Base-by-base conservation (phyloP, 2,329 filamentous ascomycete genomes). In the Epicoccum sorghinum region DNA sequence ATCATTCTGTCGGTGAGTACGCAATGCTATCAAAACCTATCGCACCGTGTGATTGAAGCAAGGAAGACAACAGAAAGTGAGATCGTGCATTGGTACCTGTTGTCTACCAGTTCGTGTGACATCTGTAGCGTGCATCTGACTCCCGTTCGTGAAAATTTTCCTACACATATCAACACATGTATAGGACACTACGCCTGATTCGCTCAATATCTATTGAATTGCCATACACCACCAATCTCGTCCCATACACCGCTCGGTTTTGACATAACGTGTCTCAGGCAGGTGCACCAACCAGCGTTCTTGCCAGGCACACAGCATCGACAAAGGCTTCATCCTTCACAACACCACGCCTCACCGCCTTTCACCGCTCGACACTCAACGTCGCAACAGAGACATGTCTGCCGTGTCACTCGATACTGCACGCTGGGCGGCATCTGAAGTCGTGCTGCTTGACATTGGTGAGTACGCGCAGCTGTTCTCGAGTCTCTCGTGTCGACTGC, bases 381-480 rank as follows among this genome's bases (percentile, higher is more conserved):
- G 64, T 56, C 38, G 60, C 47, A 55, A 57, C 47, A 57, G 54
- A 53, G 66, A 55, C 57, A 71, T 69, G 70, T 58, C 64, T 59
- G 53, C 48, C 60, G 65, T 62, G 32, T 56, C 64, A 30, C 55
- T 73, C 56, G 59, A 73, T 52, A 23, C 30, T 55, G 61, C 48
- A 55, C 68, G 70, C 56, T 74, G 71, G 70, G 58, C 45, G 41
- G 49, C 53, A 62, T 65, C 79, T 47, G 79, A 80, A 66, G 78
- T 80, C 32, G 76, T 84, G 64, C 71, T 86, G 65, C 79, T 86
- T 62, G 83, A 85, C 71, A 85, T 86, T 69, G 83, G 83, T 86
- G 78, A 79, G 79, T 75, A 46, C 47, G 38, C 35, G 55, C 55
- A 51, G 33, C 50, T 51, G 53, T 56, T 47, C 56, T 60, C 57